phyloP scores from a whole-genome alignment of 73 alveolate genomes.

The Paramecium octaurelia region DNA sequence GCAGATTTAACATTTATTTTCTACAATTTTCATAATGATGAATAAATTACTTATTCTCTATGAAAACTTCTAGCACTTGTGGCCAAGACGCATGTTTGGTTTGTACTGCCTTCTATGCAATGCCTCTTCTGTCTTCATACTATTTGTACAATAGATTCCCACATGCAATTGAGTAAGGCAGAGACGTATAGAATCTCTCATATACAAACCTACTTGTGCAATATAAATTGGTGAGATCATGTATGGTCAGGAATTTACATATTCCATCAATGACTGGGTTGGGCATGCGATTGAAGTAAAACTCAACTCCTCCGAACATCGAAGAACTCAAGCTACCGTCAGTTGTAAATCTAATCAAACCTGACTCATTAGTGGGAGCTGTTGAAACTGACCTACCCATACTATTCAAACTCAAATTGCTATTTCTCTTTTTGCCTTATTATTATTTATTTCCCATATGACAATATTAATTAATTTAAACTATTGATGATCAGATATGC shows the following conservation, averaged over 20 bases:
- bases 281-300: not conserved
- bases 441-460: slow-evolving; percentile 9
- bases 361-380: slow-evolving; percentile 12
- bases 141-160: not conserved
- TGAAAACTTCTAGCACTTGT: not conserved
- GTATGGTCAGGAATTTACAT: not conserved
- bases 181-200: slow-evolving; percentile 5
- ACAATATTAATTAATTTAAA: not conserved
- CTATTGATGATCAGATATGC: not conserved
- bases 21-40: not conserved
- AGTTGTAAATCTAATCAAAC: not conserved
- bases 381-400: not conserved
- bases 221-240: slow-evolving; percentile 15
- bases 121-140: slow-evolving; percentile 23
- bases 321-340: not conserved
- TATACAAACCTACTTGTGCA: not conserved
- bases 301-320: not conserved
- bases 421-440: not conserved
- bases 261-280: not conserved
- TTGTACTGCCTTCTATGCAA: not conserved
- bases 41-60: not conserved
- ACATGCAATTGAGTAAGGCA: slow-evolving; percentile 16
- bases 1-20: not conserved
- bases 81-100: slow-evolving; percentile 19
- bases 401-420: not conserved